Evolutionary conservation across 192 early-diverging fungal genomes (phyloP).

Genomic region (Backusella psychrophila): DNA sequence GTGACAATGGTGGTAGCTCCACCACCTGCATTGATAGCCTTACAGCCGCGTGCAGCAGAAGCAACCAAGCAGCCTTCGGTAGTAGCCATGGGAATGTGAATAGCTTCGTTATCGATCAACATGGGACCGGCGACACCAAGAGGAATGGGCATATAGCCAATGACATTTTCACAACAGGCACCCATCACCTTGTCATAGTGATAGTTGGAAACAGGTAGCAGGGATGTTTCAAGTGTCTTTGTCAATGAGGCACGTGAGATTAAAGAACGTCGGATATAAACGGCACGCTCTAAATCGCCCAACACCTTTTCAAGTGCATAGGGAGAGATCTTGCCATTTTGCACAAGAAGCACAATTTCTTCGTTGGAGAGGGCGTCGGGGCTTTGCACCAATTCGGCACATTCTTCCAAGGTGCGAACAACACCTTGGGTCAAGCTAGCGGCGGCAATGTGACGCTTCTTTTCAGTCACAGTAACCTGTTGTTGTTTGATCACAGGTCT

Average conservation of each 20-base stretch:
- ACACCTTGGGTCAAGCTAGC: background rate
- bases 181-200: constrained; percentile 89
- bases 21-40: constrained; percentile 86
- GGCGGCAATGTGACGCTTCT: background rate
- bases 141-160: constrained; percentile 90
- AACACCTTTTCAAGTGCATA: constrained; percentile 88
- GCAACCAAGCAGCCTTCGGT: constrained; percentile 91
- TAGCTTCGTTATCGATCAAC: constrained; percentile 72
- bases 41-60: constrained; percentile 92
- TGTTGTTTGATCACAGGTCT: background rate
- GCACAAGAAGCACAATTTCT: constrained; percentile 71
- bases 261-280: constrained; percentile 77
- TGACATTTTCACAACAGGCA: constrained; percentile 94
- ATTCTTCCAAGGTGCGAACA: constrained; percentile 44
- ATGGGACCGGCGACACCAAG: constrained; percentile 91
- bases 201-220: constrained; percentile 80
- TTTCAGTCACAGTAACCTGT: background rate
- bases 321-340: constrained; percentile 68
- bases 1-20: constrained; percentile 83
- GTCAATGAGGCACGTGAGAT: constrained; percentile 67
- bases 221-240: constrained; percentile 63
- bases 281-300: constrained; percentile 77
- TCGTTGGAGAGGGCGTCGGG: constrained; percentile 61
- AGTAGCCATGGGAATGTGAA: constrained; percentile 94
- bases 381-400: constrained; percentile 41